Conservation (phyloP, 306 rosid genomes). For the Clitoria ternatea region DNA sequence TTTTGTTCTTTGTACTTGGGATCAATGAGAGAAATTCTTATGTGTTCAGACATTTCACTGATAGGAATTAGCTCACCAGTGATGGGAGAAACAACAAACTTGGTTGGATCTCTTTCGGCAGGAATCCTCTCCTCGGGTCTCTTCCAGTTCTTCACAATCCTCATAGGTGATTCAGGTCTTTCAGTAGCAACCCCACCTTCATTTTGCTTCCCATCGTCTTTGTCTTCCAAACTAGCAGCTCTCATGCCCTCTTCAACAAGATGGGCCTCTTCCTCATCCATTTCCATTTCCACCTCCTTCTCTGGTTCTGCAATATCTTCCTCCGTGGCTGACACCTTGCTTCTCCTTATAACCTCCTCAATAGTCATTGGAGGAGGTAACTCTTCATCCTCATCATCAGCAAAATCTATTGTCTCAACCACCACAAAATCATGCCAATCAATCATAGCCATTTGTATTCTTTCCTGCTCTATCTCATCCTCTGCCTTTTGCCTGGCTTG, state of each 20-base stretch:
- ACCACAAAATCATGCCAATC: constrained; percentile 99
- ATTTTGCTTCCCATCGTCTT: constrained; percentile 52
- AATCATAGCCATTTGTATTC: constrained; percentile 92
- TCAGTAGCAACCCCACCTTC: constrained; percentile 52
- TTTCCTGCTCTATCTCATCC: constrained; percentile 94
- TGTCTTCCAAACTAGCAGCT: constrained; percentile 66
- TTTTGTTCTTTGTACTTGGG: constrained; percentile 97
- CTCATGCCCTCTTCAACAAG: constrained; percentile 95
- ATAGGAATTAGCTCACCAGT: constrained; percentile 85
- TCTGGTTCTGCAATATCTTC: constrained; percentile 77
- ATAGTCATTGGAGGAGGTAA: constrained; percentile 91
- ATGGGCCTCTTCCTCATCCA: constrained; percentile 95
- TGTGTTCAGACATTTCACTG: constrained; percentile 95
- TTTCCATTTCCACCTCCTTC: constrained; percentile 95
- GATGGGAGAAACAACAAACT: constrained; percentile 82
- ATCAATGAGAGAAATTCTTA: constrained; percentile 93
- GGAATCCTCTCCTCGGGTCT: constrained; percentile 89
- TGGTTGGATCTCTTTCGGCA: constrained; percentile 82
- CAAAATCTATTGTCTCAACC: constrained; percentile 92
- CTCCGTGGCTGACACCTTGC: constrained; percentile 64
- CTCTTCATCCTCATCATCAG: constrained; percentile 92
- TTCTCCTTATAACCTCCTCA: constrained; percentile 95
- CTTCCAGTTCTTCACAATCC: constrained; percentile 98
- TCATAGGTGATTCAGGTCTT: constrained; percentile 86
- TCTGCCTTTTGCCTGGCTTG: constrained; percentile 95